phyloP scores from a whole-genome alignment of 768 basidiomycete genomes.

The Terana coerulea region DNA sequence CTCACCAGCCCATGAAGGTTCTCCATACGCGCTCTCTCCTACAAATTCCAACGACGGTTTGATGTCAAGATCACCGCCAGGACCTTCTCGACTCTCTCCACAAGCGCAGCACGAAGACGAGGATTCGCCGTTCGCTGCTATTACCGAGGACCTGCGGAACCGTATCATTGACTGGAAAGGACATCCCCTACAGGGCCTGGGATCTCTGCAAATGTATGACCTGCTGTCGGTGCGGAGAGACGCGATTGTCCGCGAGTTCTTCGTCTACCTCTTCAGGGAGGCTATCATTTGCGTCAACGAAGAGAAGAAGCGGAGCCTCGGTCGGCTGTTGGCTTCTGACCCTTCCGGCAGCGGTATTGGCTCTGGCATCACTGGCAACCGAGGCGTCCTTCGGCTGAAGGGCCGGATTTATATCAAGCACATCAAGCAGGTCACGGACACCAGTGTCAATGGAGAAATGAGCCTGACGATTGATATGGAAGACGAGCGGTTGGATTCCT shows the following conservation, averaged over 20 bases:
- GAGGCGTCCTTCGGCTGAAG: conserved; percentile 75
- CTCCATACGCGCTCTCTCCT: conserved; percentile 7
- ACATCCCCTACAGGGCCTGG: conserved; percentile 85
- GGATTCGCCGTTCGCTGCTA: conserved; percentile 74
- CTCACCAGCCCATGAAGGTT: conserved; percentile 4
- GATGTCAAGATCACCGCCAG: conserved; percentile 2
- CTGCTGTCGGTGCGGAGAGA: conserved; percentile 86
- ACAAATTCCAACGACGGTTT: conserved; percentile 6
- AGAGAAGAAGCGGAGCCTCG: conserved; percentile 84
- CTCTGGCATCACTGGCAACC: conserved; percentile 37
- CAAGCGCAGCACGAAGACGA: conserved; percentile 40
- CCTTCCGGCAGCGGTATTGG: conserved; percentile 39
- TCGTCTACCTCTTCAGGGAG: conserved; percentile 95
- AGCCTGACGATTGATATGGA: conserved; percentile 98
- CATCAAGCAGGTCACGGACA: conserved; percentile 84
- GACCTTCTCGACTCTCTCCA: conserved; percentile 16
- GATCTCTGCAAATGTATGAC: conserved; percentile 89
- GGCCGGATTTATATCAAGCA: conserved; percentile 95
- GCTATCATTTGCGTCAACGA: conserved; percentile 98
- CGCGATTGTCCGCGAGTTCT: conserved; percentile 87
- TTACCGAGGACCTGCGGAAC: conserved; percentile 85
- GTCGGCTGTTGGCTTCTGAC: conserved; percentile 63
- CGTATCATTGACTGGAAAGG: conserved; percentile 97
- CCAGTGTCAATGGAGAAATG: conserved; percentile 74
- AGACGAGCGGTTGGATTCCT: conserved; percentile 88